phyloP scores from a whole-genome alignment of 306 rosid genomes.

The Neltuma alba region DNA sequence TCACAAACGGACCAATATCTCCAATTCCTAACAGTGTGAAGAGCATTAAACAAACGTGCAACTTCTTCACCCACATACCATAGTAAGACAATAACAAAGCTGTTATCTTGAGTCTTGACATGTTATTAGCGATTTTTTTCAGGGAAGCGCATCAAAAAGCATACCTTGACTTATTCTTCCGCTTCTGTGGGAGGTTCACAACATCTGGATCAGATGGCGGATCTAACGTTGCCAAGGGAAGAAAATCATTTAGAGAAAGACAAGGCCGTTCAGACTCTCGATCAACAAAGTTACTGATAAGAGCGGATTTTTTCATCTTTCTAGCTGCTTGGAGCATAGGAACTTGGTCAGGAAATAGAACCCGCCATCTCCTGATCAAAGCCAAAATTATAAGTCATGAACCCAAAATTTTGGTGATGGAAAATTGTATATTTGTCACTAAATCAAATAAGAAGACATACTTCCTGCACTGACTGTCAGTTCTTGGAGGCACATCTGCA shows the following conservation, averaged over 20 bases:
- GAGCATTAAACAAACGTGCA: neutral
- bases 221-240: slow-evolving; percentile 46
- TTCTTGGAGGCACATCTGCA: slow-evolving; percentile 74
- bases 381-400: slow-evolving; percentile 13
- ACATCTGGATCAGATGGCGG: slow-evolving; percentile 34
- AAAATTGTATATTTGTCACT: neutral
- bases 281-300: slow-evolving; percentile 78
- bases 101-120: no score
- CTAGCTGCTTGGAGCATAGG: slow-evolving; percentile 67
- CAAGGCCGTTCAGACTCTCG: slow-evolving; percentile 84
- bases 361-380: slow-evolving; percentile 82
- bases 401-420: neutral
- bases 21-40: slow-evolving; percentile 17
- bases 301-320: slow-evolving; percentile 61
- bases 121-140: no score
- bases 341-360: slow-evolving; percentile 68
- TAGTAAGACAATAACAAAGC: slow-evolving; percentile 21
- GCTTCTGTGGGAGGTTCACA: slow-evolving; percentile 32
- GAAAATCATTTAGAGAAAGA: slow-evolving; percentile 65
- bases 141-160: neutral
- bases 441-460: slow-evolving; percentile 37
- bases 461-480: slow-evolving; percentile 93
- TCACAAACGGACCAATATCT: slow-evolving; percentile 20
- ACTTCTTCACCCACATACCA: neutral
- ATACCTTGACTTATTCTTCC: slow-evolving; percentile 54